Evolutionary conservation across 805 yeast genomes (phyloP).

Genomic region (Gaillardinia entomophila): DNA sequence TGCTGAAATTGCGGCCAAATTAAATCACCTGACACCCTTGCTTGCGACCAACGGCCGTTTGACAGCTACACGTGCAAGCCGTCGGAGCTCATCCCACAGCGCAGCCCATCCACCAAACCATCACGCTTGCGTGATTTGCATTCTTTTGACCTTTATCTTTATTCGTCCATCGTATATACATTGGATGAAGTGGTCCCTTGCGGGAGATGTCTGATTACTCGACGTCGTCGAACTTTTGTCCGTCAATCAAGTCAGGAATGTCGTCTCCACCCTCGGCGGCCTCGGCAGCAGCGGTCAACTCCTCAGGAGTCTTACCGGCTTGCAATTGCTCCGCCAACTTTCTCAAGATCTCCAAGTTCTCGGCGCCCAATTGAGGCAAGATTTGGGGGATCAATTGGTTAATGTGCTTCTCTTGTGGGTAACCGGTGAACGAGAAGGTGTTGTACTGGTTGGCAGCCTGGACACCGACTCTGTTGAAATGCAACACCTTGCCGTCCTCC

Average conservation of each 20-base stretch:
- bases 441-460: conserved; percentile 88
- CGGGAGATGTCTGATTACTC: too few relatives aligned
- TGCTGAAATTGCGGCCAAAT: too few relatives aligned
- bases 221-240: conserved; percentile 75
- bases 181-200: too few relatives aligned
- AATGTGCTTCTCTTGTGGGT: conserved; percentile 86
- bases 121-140: too few relatives aligned
- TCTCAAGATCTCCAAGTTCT: conserved; percentile 83
- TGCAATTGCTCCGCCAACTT: conserved; percentile 87
- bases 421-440: conserved; percentile 93
- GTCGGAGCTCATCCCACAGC: too few relatives aligned
- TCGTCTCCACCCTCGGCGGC: conserved; percentile 43
- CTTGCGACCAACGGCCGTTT: too few relatives aligned
- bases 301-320: conserved; percentile 47
- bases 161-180: too few relatives aligned
- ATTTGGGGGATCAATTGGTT: conserved; percentile 91
- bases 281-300: conserved; percentile 41
- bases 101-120: too few relatives aligned
- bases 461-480: conserved; percentile 93
- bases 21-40: too few relatives aligned
- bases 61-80: too few relatives aligned
- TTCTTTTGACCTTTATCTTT: too few relatives aligned
- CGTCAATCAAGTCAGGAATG: conserved; percentile 78
- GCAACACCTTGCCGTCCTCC: conserved; percentile 93
- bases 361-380: conserved; percentile 94